Conservation (phyloP, 129 eudicot genomes). For the Saussurea involucrata region DNA sequence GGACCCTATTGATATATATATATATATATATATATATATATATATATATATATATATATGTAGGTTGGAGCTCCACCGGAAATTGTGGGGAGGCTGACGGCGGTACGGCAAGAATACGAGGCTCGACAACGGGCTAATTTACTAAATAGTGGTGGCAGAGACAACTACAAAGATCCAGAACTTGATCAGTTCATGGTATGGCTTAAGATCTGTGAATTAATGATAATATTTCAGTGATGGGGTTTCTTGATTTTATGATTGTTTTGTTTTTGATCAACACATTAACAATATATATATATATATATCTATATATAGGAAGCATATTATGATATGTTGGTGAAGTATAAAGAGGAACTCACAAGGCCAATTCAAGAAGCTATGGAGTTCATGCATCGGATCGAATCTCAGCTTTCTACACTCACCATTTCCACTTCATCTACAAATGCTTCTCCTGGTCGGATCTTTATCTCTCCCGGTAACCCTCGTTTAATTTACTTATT, state of each 20-base stretch:
- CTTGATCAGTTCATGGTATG: constrained; percentile 92
- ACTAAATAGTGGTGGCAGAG: constrained; percentile 24
- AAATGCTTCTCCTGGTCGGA: constrained; percentile 48
- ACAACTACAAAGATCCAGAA: constrained; percentile 77
- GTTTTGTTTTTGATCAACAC: neutral
- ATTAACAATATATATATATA: neutral
- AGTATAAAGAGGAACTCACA: constrained; percentile 82
- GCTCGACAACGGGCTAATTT: constrained; percentile 53
- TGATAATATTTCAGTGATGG: neutral
- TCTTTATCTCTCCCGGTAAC: constrained; percentile 56
- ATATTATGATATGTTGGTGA: constrained; percentile 86
- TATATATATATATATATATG: neutral
- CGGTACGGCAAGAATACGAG: constrained; percentile 72
- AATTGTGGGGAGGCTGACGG: constrained; percentile 65
- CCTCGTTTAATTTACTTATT: neutral
- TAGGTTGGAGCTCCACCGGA: constrained; percentile 89
- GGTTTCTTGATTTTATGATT: neutral
- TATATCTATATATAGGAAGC: constrained; percentile 82
- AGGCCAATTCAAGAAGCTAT: constrained; percentile 91
- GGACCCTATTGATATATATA: too few relatives aligned
- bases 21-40: neutral
- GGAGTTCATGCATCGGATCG: constrained; percentile 91
- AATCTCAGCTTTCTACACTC: constrained; percentile 72
- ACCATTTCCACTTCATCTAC: constrained; percentile 26
- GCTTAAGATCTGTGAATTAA: neutral